Evolutionary conservation across 768 basidiomycete genomes (phyloP).

Genomic region (Aureoboletus auriporus): DNA sequence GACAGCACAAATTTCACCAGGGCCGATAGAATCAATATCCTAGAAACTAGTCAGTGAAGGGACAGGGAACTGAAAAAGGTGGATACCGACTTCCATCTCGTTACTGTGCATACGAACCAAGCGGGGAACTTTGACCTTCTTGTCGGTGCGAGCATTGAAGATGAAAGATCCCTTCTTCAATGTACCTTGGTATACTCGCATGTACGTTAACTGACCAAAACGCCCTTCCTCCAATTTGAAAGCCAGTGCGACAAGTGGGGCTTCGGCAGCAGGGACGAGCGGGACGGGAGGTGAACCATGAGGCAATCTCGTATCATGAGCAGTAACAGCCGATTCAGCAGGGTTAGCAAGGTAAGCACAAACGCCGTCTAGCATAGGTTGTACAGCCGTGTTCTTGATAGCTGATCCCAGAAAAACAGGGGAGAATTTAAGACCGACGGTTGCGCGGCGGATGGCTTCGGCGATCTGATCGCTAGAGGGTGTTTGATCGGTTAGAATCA

Average conservation of each 20-base stretch:
- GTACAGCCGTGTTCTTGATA: slow-evolving; percentile 94
- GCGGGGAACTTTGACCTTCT: slow-evolving; percentile 94
- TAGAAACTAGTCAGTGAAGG: slow-evolving; percentile 23
- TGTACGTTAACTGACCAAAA: slow-evolving; percentile 96
- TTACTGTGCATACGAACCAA: slow-evolving; percentile 98
- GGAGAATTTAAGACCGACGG: slow-evolving; percentile 84
- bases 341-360: slow-evolving; percentile 95
- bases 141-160: slow-evolving; percentile 90
- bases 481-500: slow-evolving; percentile 79
- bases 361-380: slow-evolving; percentile 90
- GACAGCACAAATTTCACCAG: slow-evolving; percentile 98
- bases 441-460: slow-evolving; percentile 84
- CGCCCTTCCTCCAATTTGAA: slow-evolving; percentile 99
- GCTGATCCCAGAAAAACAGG: slow-evolving; percentile 98
- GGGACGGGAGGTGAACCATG: slow-evolving; percentile 63
- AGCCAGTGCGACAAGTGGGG: slow-evolving; percentile 88
- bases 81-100: slow-evolving; percentile 85
- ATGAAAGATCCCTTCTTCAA: slow-evolving; percentile 83
- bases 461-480: slow-evolving; percentile 73
- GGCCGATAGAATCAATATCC: slow-evolving; percentile 92
- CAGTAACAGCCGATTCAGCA: slow-evolving; percentile 69
- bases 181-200: slow-evolving; percentile 95
- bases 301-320: slow-evolving; percentile 77
- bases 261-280: slow-evolving; percentile 77
- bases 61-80: neutral